Evolutionary conservation across 495 filamentous ascomycete species (phyloP), one percentile per base, ranked within the genome.

Genomic region (Pseudomonodictys pantanalensis): DNA sequence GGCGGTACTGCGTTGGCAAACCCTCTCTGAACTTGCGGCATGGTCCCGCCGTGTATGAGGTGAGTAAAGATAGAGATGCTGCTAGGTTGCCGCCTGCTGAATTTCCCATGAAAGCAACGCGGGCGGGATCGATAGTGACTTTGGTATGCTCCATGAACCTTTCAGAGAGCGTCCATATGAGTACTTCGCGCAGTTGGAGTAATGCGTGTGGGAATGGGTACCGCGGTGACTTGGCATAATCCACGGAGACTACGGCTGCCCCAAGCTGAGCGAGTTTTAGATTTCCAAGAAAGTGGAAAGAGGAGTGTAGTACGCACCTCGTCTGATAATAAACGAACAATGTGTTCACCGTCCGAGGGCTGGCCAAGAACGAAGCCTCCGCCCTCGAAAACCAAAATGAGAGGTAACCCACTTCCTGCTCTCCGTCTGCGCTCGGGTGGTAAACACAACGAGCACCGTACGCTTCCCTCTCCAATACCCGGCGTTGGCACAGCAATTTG

Each of bases 91-190:
- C 41, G 41, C 41, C 41, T n/a, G 41, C 41, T 23, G 41, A 44
- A 17, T 44, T 44, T 44, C 41, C 41, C 41, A 44, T 44, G 41
- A 44, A n/a, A n/a, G 41, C 41, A 44, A 44, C 41, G 20, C 41
- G 41, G 12, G 12, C 20, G 12, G 12, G 41, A 17, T 44, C 41
- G 18, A 44, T 44, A 17, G 17, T 17, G 11, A 44, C 41, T n/a
- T 23, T 23, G 12, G 20, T n/a, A 7, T 44, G 41, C 41, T n/a
- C 20, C 12, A 17, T 44, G 20, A n/a, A n/a, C 12, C 41, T 18
- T 44, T n/a, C 11, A 23, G 41, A 44, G 20, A 44, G 41, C 12
- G 12, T n/a, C 41, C 41, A 44, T 44, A 6, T n/a, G 12, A 44
- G 41, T 7, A 44, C 41, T 44, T n/a, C 20, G 20, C 18, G 20